Conservation (phyloP, 768 basidiomycete genomes). For the Amanita molliuscula region DNA sequence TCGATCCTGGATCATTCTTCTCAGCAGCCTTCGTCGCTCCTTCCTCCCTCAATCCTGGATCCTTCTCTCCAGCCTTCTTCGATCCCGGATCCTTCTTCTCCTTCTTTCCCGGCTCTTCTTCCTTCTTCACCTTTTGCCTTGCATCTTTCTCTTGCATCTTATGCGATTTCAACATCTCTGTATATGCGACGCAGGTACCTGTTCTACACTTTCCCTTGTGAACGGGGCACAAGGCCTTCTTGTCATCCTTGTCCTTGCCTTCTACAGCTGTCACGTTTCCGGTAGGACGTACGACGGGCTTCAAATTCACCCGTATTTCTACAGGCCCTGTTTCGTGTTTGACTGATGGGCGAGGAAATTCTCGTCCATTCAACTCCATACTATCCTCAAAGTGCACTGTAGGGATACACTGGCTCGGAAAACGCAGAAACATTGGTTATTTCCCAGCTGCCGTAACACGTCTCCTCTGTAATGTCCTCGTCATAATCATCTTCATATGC, state of each 20-base stretch:
- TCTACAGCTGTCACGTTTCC: background rate
- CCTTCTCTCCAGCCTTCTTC: background rate
- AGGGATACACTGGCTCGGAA: background rate
- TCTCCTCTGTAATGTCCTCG: slow-evolving; percentile 1
- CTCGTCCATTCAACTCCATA: background rate
- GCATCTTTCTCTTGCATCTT: background rate
- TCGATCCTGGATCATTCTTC: background rate
- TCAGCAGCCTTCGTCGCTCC: too few relatives aligned
- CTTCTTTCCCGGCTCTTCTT: background rate
- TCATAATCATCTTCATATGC: background rate
- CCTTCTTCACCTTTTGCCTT: background rate
- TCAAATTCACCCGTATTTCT: background rate
- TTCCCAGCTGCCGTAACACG: background rate
- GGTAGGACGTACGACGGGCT: background rate
- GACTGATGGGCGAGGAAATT: background rate
- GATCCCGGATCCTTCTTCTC: background rate
- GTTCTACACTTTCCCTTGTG: background rate
- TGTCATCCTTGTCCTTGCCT: background rate
- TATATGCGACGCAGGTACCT: background rate
- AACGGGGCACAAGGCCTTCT: background rate
- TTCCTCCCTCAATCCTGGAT: too few relatives aligned
- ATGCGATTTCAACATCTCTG: background rate
- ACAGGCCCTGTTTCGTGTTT: background rate
- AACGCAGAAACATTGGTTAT: background rate
- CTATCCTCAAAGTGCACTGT: background rate